Evolutionary conservation across 2,329 filamentous ascomycete genomes (phyloP), one percentile per base, ranked within the genome.

Genomic region (Cryphonectria radicalis): DNA sequence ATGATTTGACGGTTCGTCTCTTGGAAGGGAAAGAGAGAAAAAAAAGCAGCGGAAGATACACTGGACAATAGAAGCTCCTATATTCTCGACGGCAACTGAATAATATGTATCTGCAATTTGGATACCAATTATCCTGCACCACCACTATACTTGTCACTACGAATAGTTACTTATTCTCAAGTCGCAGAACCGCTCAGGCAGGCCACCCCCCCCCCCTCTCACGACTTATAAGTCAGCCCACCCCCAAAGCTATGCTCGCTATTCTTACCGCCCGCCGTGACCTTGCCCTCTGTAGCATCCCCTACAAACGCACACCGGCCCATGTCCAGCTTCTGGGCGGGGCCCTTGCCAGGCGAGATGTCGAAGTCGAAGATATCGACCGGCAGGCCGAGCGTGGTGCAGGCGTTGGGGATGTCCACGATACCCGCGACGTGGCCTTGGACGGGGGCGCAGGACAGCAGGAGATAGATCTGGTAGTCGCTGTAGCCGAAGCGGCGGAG

Each of bases 291-390:
- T 1, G 70, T 80, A 14, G 83, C 81, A 5, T 84, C 85, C 1
- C 80, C 84, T 75, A 85, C 84, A 78, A 89, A 92, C 1, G 92
- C 93, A 80, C 93, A 96, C 57, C 79, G 83, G 1, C 92, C 92
- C 87, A 94, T 87, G 78, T 94, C 90, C 70, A 84, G 80, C 83
- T 74, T 76, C 71, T 76, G 75, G 5, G 87, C 88, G 8, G 86
- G 84, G 6, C 84, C 85, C 25, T 37, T 37, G 70, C 86, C 86
- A 2, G 94, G 93, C 63, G 90, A 88, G 75, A 97, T 95, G 79
- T 97, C 94, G 81, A 98, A 97, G 78, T 96, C 93, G 77, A 98
- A 98, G 68, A 98, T 97, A 81, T 97, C 95, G 86, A 97, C 93
- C 0, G 95, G 95, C 68, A 97, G 79, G 0, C 94, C 94, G 72